Base-by-base conservation (phyloP, 495 filamentous ascomycete species). In the Xylaria grammica region DNA sequence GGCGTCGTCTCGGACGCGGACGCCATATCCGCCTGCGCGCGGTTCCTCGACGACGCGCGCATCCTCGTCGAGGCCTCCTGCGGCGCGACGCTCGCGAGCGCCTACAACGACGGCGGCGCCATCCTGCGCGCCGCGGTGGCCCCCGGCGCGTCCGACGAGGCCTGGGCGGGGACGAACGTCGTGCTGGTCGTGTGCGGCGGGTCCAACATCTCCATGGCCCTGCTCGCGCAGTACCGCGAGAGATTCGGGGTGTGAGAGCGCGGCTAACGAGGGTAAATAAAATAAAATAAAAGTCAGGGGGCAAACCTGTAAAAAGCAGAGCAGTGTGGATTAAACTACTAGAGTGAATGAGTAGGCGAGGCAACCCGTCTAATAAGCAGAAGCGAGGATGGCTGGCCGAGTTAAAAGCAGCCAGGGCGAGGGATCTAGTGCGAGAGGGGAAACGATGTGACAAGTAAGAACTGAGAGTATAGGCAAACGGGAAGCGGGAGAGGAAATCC, bases 111-210 rank as follows among this genome's bases (percentile, higher is more conserved):
- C 20, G 17, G 27, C n/a, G n/a, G n/a, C n/a, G 29, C 13, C 10
- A 80, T 85, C 22, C 74, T 92, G 72, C 77, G 89, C 69, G 84
- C 82, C 73, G 77, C 83, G 27, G 63, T 96, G 24, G 85, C 90
- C 0, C 79, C 85, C 32, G 81, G 77, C 13, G 60, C 92, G 65
- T 81, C 74, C 8, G 78, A 81, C 19, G 80, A 79, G 51, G 77
- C 81, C 64, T 85, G 80, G 69, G 72, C 75, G 34, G 77, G 83
- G 50, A 89, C 84, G 67, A 91, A 91, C 64, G 85, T 98, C 29
- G 92, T 97, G 5, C 81, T 98, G 57, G 81, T 97, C 26, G 86
- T 97, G 24, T 98, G 94, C 73, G 94, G 94, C 0, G 94, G 94
- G 9, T 88, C 84, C 48, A 90, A 90, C 75, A 85, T 93, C 49